Evolutionary conservation across 768 basidiomycete genomes (phyloP).

Genomic region (Kwoniella sp.): DNA sequence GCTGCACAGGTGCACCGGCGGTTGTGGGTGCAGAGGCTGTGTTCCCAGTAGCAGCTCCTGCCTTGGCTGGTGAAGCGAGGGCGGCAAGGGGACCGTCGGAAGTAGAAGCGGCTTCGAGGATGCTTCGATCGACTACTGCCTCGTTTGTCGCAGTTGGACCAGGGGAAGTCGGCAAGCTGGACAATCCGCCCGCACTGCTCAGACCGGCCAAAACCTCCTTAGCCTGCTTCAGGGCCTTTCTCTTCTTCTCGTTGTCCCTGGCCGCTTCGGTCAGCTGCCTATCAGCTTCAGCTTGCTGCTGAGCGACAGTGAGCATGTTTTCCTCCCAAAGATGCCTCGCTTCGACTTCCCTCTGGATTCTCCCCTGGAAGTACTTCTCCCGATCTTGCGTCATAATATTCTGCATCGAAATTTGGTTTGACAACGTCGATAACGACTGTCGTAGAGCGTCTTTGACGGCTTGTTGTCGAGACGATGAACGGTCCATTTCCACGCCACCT

Average conservation of each 20-base stretch:
- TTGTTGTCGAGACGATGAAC: slow-evolving; percentile 56
- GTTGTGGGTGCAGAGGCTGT: background rate
- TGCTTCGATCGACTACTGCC: slow-evolving; percentile 5
- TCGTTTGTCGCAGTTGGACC: slow-evolving; percentile 8
- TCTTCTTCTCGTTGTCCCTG: slow-evolving; percentile 63
- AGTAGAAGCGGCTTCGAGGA: background rate
- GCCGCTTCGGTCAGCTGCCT: slow-evolving; percentile 66
- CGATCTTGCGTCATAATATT: slow-evolving; percentile 70
- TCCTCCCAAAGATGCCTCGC: slow-evolving; percentile 85
- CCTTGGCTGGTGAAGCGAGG: background rate
- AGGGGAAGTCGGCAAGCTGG: slow-evolving; percentile 40
- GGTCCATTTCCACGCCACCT: slow-evolving; percentile 21
- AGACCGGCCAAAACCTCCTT: slow-evolving; percentile 55
- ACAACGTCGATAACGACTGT: slow-evolving; percentile 63
- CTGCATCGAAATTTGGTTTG: slow-evolving; percentile 69
- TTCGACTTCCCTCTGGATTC: slow-evolving; percentile 69
- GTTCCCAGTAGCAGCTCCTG: background rate
- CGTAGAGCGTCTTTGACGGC: slow-evolving; percentile 63
- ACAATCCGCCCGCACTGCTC: slow-evolving; percentile 56
- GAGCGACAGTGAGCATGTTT: slow-evolving; percentile 79
- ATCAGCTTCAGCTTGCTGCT: slow-evolving; percentile 82
- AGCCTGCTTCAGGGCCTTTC: slow-evolving; percentile 43
- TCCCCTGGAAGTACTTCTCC: slow-evolving; percentile 64
- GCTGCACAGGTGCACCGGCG: slow-evolving; percentile 1
- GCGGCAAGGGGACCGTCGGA: slow-evolving; percentile 3